phyloP scores from a whole-genome alignment of 2,329 filamentous ascomycete species.

The Fusarium protoensiforme region DNA sequence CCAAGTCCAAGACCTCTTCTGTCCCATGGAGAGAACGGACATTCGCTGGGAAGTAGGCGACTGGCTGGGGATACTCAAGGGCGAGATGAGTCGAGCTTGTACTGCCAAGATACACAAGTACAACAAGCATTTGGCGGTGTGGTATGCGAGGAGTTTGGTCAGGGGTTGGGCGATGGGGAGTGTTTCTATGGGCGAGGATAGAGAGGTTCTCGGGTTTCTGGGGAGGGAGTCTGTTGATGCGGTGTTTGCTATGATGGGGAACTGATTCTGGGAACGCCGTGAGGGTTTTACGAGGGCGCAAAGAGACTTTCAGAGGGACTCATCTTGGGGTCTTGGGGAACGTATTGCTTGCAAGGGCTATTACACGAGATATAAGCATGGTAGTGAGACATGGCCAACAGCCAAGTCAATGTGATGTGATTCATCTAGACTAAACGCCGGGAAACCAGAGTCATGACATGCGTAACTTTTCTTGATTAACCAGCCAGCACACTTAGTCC shows the following conservation, averaged over 20 bases:
- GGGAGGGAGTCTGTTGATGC: constrained; percentile 29
- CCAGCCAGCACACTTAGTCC: constrained; percentile 5
- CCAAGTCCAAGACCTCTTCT: constrained; percentile 31
- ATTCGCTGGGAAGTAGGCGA: constrained; percentile 38
- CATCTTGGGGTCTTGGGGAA: background rate
- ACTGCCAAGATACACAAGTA: constrained; percentile 42
- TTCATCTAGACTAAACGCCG: background rate
- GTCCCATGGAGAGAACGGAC: constrained; percentile 42
- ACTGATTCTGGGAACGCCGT: background rate
- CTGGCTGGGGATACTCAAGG: constrained; percentile 36
- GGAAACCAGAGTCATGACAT: background rate
- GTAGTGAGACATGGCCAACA: background rate
- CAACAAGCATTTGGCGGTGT: constrained; percentile 48
- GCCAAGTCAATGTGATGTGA: background rate
- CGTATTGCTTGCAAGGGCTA: background rate
- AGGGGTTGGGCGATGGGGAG: constrained; percentile 41
- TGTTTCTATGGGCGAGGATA: constrained; percentile 37
- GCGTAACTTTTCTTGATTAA: background rate
- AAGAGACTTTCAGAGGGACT: no score
- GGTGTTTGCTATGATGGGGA: constrained; percentile 37
- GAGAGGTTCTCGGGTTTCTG: constrained; percentile 37
- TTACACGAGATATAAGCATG: background rate
- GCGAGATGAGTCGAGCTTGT: constrained; percentile 35
- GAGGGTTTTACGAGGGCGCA: background rate
- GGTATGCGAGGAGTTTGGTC: constrained; percentile 42